A percentile compares a stretch with the other conserved stretches of the same genome.
phyloP scores from a whole-genome alignment of 2,329 filamentous ascomycete species.

The Cladosporium sphaerospermum region DNA sequence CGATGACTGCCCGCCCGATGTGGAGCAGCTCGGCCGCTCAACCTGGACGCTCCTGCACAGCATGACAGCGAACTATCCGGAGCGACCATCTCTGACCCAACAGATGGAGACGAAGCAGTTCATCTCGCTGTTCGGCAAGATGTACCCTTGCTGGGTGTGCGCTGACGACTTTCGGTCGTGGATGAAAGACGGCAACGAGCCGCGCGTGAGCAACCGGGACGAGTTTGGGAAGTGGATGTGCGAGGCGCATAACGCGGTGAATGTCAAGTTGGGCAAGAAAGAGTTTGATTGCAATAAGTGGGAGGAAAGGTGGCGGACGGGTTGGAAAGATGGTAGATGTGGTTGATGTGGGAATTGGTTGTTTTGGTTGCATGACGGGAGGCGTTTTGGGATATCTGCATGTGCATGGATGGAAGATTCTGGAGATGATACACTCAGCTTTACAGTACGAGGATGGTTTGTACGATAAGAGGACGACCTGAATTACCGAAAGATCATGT shows the following conservation, averaged over 20 bases:
- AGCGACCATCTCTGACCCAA: constrained; percentile 57
- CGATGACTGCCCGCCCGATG: constrained; percentile 79
- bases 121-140: constrained; percentile 69
- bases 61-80: constrained; percentile 81
- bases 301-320: constrained; percentile 92
- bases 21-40: constrained; percentile 76
- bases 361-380: neutral
- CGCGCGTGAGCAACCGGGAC: constrained; percentile 52
- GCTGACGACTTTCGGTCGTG: constrained; percentile 85
- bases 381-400: constrained; percentile 6
- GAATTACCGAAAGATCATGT: too few species aligned
- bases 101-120: constrained; percentile 74
- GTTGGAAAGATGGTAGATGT: constrained; percentile 68
- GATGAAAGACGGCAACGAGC: constrained; percentile 63
- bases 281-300: constrained; percentile 84
- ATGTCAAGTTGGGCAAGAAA: constrained; percentile 82
- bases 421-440: neutral
- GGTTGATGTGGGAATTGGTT: constrained; percentile 37
- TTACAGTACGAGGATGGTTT: neutral
- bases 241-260: constrained; percentile 81
- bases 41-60: constrained; percentile 93
- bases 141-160: constrained; percentile 96
- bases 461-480: neutral
- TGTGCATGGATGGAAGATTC: neutral
- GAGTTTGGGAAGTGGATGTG: constrained; percentile 81